Base-by-base conservation (phyloP, 2,329 filamentous ascomycete species). In the Stromatinia cepivora region DNA sequence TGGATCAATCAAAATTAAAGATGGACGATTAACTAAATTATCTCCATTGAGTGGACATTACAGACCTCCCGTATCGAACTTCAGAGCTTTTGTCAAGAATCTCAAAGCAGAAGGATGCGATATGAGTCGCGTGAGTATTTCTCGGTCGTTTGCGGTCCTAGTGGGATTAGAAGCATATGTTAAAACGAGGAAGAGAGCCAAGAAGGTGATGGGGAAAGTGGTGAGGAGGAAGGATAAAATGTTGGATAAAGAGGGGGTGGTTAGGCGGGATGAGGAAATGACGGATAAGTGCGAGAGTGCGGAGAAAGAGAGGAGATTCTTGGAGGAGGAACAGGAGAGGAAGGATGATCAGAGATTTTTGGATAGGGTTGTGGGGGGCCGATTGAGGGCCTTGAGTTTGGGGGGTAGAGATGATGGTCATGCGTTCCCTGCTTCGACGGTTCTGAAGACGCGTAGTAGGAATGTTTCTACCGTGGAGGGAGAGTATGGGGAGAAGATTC, bases 121-220 rank as follows among this genome's bases (percentile, higher is more conserved):
- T 78, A 91, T 94, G 86, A 87, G 85, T 20, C 89, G 87, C 36
- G 88, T 96, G 15, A 91, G 88, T 25, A 91, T 97, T 58, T 92
- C 89, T 54, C 90, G 93, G 75, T 90, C 90, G 1, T 97, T 97
- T 77, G 90, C 91, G 0, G 88, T 97, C 0, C 84, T 97, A 0
- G 86, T 94, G 0, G 94, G 94, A 0, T 83, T 97, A 6, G 93
- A 97, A 81, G 86, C 88, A 20, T 97, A 96, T 77, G 81, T 90
- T 63, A 88, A 88, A 75, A 90, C 89, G 17, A 87, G 89, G 63
- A 68, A 67, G 69, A 88, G 88, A 76, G 84, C 90, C 46, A 91
- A 90, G 80, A 79, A 48, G 15, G n/a, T 65, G 0, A 15, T 69
- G 34, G 56, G 56, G n/a, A 67, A 67, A 8, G 34, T 62, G 42